Evolutionary conservation across 768 basidiomycete species (phyloP), one percentile per base, ranked within the genome.

Genomic region (Mycena kentingensis): DNA sequence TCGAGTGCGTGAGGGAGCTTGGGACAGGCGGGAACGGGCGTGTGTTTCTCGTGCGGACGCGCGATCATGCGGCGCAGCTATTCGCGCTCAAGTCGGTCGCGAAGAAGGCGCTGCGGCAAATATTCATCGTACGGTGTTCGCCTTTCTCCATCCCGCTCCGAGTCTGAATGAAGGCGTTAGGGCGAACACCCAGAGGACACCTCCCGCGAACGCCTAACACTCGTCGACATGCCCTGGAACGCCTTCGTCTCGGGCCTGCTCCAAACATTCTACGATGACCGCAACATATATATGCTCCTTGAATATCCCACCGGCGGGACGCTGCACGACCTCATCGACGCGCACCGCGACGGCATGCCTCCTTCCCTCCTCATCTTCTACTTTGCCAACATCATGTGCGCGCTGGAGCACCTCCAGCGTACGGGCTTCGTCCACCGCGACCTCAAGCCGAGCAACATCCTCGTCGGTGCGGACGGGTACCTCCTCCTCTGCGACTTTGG

Each of bases 381-480:
- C 66, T 78, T 76, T 57, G 68, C 76, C 22, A 84, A 84, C 57
- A 75, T 84, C 35, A 72, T 74, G 11, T 73, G 73, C 36, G 83
- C 70, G 12, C 60, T 85, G 25, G 67, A 73, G 12, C 80, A 78
- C 59, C 62, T 85, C 2, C 75, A 79, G 46, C 49, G 52, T 0
- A 63, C 73, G 8, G 70, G 67, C n/a, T 67, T 83, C 43, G 70
- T 75, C 6, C 81, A 84, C 51, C 73, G 80, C 18, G 82, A 85
- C 60, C 49, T 85, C 18, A 84, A 84, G 60, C 81, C 83, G 2
- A 76, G 75, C 18, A 84, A 84, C 44, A 73, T 85, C 42, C 72
- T 85, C 45, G 51, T 85, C 51, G 80, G 78, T 36, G 58, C 70
- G 2, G 80, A 82, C 60, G 83, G 83, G 22, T 85, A 85, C 58